A percentile compares a stretch with the other conserved stretches of the same genome.
phyloP scores from a whole-genome alignment of 2,329 filamentous ascomycete genomes.

The Pseudocercospora vitis region DNA sequence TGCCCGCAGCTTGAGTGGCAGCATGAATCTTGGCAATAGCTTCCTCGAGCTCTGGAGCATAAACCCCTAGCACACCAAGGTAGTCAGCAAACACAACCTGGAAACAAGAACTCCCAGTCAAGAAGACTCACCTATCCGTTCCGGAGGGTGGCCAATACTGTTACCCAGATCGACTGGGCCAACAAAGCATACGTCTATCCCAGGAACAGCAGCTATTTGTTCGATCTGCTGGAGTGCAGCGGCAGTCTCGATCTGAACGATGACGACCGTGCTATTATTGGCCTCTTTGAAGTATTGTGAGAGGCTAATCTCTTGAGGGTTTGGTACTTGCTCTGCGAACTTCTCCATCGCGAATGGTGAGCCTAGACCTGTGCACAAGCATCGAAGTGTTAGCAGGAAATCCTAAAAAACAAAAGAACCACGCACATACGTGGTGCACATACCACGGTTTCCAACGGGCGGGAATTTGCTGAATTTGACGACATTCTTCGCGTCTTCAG shows the following conservation, averaged over 20 bases:
- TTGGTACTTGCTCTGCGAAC: constrained; percentile 49
- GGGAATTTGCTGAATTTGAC: constrained; percentile 57
- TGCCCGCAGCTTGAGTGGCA: constrained; percentile 54
- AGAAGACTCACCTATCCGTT: background rate
- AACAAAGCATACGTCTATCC: constrained; percentile 52
- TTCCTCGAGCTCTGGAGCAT: constrained; percentile 52
- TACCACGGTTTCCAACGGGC: constrained; percentile 49
- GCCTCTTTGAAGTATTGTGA: too few species aligned
- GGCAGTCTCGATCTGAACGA: constrained; percentile 49
- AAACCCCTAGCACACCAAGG: constrained; percentile 45
- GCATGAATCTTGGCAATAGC: constrained; percentile 55
- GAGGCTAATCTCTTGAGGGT: too few species aligned
- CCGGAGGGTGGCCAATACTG: constrained; percentile 35
- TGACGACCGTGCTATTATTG: constrained; percentile 53
- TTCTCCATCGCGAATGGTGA: constrained; percentile 49
- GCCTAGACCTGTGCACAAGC: constrained; percentile 57
- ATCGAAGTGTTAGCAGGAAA: too few species aligned
- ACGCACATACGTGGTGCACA: too few species aligned
- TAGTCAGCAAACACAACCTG: constrained; percentile 49
- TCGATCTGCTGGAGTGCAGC: constrained; percentile 44
- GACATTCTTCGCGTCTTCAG: constrained; percentile 42
- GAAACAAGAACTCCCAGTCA: background rate
- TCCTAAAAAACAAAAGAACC: too few species aligned
- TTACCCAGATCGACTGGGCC: constrained; percentile 60
- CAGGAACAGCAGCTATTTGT: constrained; percentile 53